phyloP scores from a whole-genome alignment of 2,329 filamentous ascomycete genomes.

The Akanthomyces uredinophilus region DNA sequence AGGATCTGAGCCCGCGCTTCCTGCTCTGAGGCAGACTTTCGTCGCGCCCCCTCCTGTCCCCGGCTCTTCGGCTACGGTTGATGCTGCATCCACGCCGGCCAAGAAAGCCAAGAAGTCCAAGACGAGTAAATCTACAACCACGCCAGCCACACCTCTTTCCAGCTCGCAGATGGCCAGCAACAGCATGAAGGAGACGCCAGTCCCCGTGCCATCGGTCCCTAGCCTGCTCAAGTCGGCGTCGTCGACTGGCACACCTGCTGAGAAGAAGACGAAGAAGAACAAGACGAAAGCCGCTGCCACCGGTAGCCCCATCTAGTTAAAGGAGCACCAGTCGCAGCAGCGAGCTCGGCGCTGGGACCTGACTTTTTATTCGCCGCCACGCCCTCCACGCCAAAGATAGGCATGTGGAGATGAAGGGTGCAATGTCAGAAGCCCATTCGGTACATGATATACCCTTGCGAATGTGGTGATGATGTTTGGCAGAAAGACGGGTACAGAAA shows the following conservation, averaged over 20 bases:
- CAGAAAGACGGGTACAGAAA: neutral
- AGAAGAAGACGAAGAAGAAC: slow-evolving; percentile 28
- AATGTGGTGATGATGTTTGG: neutral
- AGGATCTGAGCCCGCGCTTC: slow-evolving; percentile 25
- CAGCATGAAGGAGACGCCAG: slow-evolving; percentile 22
- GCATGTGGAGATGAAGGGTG: neutral
- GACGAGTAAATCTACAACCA: neutral
- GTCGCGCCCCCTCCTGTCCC: slow-evolving; percentile 29
- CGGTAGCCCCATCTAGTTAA: neutral
- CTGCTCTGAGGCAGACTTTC: slow-evolving; percentile 29
- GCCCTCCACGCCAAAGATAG: neutral
- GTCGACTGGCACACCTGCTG: slow-evolving; percentile 16
- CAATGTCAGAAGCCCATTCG: neutral
- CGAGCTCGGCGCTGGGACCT: neutral
- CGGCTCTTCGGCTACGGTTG: slow-evolving; percentile 16
- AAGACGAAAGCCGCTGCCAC: slow-evolving; percentile 17
- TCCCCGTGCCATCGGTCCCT: slow-evolving; percentile 33
- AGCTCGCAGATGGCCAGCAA: neutral
- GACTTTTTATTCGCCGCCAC: neutral
- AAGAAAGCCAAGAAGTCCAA: slow-evolving; percentile 9
- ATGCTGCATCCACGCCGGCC: slow-evolving; percentile 6
- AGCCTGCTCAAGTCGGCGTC: neutral
- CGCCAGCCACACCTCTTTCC: neutral
- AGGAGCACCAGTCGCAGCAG: neutral
- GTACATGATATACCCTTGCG: neutral